Evolutionary conservation across 1,284 basidiomycete species (phyloP).

Genomic region (Leccinum subspadiceum): DNA sequence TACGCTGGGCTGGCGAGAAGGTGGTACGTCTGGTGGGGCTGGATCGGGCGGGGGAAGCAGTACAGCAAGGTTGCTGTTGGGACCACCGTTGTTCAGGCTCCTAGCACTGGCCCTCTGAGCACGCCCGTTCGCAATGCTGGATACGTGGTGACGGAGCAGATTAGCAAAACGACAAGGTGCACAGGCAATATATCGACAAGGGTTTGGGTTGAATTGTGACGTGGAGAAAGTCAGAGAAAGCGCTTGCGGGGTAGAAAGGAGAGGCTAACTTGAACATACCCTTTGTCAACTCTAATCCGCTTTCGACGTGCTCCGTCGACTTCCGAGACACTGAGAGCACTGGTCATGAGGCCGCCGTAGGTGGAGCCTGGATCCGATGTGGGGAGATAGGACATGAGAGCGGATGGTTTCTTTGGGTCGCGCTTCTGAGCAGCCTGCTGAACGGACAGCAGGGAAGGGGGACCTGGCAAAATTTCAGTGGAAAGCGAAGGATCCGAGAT

Average conservation of each 20-base stretch:
- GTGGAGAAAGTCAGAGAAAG: conserved; percentile 19
- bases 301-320: conserved; percentile 66
- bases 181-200: conserved; percentile 25
- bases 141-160: conserved; percentile 12
- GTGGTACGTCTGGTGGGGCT: conserved; percentile 31
- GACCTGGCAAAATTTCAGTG: conserved; percentile 81
- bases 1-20: conserved; percentile 38
- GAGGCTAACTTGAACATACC: conserved; percentile 46
- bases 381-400: conserved; percentile 71
- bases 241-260: conserved; percentile 18
- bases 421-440: conserved; percentile 66
- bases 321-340: conserved; percentile 56
- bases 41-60: conserved; percentile 40
- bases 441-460: conserved; percentile 65
- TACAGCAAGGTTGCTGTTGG: conserved; percentile 21
- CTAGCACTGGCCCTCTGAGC: conserved; percentile 76
- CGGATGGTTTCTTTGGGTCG: conserved; percentile 70
- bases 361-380: conserved; percentile 79
- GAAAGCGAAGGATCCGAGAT: conserved; percentile 62
- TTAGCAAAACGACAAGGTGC: conserved; percentile 11
- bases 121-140: conserved; percentile 57
- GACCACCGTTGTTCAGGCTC: conserved; percentile 49
- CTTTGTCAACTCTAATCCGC: conserved; percentile 67
- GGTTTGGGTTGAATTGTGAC: conserved; percentile 20
- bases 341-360: conserved; percentile 68